Percentiles rank a stretch among this genome's conserved stretches.
Conservation (phyloP, 495 filamentous ascomycete species). For the Clohesyomyces aquaticus region DNA sequence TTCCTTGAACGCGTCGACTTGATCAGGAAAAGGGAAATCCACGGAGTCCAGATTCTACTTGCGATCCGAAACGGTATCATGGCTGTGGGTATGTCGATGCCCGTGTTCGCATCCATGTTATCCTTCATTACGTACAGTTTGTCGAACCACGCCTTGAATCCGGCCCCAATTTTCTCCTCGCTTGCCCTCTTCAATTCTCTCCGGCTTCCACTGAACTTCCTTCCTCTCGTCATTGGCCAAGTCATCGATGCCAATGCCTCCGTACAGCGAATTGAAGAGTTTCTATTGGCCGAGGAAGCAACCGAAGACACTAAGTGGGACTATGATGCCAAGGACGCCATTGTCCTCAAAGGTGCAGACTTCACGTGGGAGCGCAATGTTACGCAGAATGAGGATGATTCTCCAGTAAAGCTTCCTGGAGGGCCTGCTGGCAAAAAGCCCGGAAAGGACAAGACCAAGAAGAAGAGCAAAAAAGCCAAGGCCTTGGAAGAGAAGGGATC, state of each 20-base stretch:
- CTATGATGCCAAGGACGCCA: conserved; percentile 64
- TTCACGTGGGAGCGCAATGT: conserved; percentile 91
- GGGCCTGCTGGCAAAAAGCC: conserved; percentile 11
- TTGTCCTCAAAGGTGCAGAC: conserved; percentile 71
- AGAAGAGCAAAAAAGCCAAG: conserved; percentile 40
- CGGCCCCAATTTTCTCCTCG: conserved; percentile 87
- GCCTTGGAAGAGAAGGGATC: conserved; percentile 44
- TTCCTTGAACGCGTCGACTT: conserved; percentile 77
- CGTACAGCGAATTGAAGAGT: conserved; percentile 81
- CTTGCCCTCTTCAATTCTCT: conserved; percentile 90
- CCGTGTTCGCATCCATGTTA: conserved; percentile 92
- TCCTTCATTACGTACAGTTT: conserved; percentile 91
- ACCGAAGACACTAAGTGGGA: conserved; percentile 72
- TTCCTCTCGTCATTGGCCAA: conserved; percentile 86
- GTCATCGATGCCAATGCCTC: conserved; percentile 88
- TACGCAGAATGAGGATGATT: conserved; percentile 60
- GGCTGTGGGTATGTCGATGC: conserved; percentile 71
- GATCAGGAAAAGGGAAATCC: conserved; percentile 75
- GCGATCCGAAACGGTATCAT: conserved; percentile 83
- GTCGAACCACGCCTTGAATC: conserved; percentile 68
- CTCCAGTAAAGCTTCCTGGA: conserved; percentile 39
- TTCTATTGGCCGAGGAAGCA: conserved; percentile 81
- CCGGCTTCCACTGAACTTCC: conserved; percentile 82
- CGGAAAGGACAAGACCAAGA: conserved; percentile 48
- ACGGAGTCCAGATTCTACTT: conserved; percentile 75